phyloP scores from a whole-genome alignment of 2,329 filamentous ascomycete species.

The Phyllosticta citriasiana region DNA sequence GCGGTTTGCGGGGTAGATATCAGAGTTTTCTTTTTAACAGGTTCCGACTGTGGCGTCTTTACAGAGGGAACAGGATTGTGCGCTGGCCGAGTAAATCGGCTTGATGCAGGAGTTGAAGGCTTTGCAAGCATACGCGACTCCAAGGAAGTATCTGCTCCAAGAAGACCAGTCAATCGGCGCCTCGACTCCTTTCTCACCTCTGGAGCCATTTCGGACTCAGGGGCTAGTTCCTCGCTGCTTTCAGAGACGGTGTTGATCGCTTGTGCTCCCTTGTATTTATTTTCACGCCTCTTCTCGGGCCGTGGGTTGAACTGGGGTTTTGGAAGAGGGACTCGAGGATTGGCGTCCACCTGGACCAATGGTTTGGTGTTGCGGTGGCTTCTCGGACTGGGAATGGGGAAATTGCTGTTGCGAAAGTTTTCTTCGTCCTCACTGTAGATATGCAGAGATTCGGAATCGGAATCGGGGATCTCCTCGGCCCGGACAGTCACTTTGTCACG shows the following conservation, averaged over 20 bases:
- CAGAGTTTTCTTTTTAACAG: neutral
- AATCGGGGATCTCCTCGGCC: neutral
- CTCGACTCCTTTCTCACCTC: conserved; percentile 2
- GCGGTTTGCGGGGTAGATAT: neutral
- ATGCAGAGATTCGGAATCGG: conserved; percentile 2
- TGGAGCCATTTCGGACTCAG: neutral
- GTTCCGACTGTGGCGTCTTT: neutral
- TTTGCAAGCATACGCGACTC: neutral
- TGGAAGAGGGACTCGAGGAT: neutral
- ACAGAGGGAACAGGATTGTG: neutral
- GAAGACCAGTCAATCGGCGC: conserved; percentile 4
- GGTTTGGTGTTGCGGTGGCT: neutral
- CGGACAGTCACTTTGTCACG: neutral
- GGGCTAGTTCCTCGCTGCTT: conserved; percentile 6
- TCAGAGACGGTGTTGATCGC: conserved; percentile 2
- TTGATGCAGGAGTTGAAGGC: neutral
- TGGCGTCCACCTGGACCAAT: neutral
- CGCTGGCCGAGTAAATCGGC: neutral
- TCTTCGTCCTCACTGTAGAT: neutral
- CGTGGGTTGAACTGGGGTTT: neutral
- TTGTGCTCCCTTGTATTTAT: conserved; percentile 1
- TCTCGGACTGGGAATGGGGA: neutral
- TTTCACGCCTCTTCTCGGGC: neutral
- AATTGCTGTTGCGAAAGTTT: neutral
- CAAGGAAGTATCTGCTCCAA: neutral